Base-by-base conservation (phyloP, 192 early-diverging fungal species). In the Entophlyctis luteolus region DNA sequence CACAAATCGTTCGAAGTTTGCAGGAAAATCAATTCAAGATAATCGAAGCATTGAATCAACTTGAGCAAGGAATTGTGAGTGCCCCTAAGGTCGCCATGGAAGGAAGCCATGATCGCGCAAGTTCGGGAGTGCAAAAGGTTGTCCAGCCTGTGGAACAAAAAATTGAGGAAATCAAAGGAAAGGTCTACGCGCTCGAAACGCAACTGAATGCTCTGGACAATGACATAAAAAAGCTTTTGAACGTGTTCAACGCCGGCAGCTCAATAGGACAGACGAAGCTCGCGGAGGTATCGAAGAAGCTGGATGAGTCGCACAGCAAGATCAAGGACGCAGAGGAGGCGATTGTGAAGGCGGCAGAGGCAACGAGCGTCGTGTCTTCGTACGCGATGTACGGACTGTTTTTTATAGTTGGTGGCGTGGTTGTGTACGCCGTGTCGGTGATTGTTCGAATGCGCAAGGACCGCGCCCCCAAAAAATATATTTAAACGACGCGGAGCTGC, bases 11-110 rank as follows among this genome's bases (percentile, higher is more conserved):
- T 18, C 42, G 68, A 33, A 59, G 73, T 36, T 33, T 84, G 2
- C 66, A 76, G 66, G 82, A 77, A 55, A 77, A 75, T 52, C 82
- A 84, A 63, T 84, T 79, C 65, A 73, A 78, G 28, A 79, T 84
- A 28, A 75, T 84, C 48, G 82, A 81, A 67, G 65, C 71, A 5
- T 62, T 84, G 16, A 81, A 84, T 37, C 32, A 71, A 4, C 65
- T 83, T 25, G 52, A 73, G 45, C 48, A 71, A 27, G 70, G 73
- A 59, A 54, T 77, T 10, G 65, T 38, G 20, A 37, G 57, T 20
- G n/a, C 73, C 22, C 53, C 59, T 4, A 5, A 58, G 22, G 22
- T 25, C 18, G 70, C 70, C 46, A 46, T 59, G 5, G 16, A 25
- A 14, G 35, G 34, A 10, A 38, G 37, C 36, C 59, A 58, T 29